Conservation (phyloP, 768 basidiomycete species). For the Pulveroboletus sp. region DNA sequence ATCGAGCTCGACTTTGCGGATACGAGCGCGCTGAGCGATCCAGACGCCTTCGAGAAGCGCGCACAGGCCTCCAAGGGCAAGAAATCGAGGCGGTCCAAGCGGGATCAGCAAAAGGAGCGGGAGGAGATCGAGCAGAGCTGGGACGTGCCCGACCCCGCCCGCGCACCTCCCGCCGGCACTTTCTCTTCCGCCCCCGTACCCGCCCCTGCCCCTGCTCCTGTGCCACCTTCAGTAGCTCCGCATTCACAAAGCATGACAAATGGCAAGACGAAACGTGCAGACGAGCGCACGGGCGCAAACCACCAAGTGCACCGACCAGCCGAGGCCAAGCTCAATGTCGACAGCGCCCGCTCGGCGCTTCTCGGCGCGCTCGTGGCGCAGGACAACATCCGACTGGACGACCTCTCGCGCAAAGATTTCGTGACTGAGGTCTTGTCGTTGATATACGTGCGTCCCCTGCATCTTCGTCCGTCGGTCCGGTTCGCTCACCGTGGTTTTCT, state of each 20-base stretch:
- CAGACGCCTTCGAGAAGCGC: slow-evolving; percentile 47
- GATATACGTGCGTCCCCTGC: slow-evolving; percentile 48
- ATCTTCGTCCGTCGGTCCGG: neutral
- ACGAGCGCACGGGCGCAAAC: too few relatives aligned
- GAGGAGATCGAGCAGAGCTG: slow-evolving; percentile 58
- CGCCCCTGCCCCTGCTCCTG: neutral
- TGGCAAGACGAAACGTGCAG: slow-evolving; percentile 21
- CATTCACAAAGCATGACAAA: slow-evolving; percentile 24
- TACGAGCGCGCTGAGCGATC: slow-evolving; percentile 68
- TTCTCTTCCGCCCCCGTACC: neutral
- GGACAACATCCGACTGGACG: slow-evolving; percentile 16
- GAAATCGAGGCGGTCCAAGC: slow-evolving; percentile 28
- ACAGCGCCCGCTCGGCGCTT: slow-evolving; percentile 22
- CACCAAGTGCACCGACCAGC: neutral
- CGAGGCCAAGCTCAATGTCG: slow-evolving; percentile 16
- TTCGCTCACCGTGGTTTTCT: neutral
- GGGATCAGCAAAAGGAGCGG: slow-evolving; percentile 36
- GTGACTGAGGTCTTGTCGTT: slow-evolving; percentile 55
- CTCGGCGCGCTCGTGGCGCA: slow-evolving; percentile 21
- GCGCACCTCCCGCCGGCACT: neutral
- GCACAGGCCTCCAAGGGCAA: slow-evolving; percentile 23
- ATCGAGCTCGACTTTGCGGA: slow-evolving; percentile 76
- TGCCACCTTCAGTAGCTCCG: too few relatives aligned
- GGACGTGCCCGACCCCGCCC: slow-evolving; percentile 44
- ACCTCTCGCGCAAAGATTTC: slow-evolving; percentile 52